These are phyloP conservation scores for Capsicum chinense DNA, from an alignment of 257 asterid species.

Conservation along the genomic window DNA sequence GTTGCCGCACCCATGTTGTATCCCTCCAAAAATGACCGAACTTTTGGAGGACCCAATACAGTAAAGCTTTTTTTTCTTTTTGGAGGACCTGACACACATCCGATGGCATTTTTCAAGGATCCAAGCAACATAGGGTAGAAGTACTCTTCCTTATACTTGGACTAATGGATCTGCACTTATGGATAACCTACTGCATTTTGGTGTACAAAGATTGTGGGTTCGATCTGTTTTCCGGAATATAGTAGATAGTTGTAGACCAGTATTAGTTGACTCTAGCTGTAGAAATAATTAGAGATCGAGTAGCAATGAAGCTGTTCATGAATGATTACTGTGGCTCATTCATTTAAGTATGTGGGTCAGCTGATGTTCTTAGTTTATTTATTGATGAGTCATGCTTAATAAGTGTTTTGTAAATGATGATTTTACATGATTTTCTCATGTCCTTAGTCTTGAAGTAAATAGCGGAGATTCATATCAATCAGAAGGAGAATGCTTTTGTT, in stretches of 20 bases:
- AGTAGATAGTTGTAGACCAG: background rate
- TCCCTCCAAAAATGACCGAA: background rate
- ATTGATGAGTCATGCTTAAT: background rate
- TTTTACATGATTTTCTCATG: background rate
- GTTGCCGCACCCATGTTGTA: background rate
- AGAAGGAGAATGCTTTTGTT: constrained; percentile 19
- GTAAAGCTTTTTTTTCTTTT: background rate
- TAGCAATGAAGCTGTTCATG: constrained; percentile 17
- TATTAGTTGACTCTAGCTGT: background rate
- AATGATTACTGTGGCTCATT: background rate
- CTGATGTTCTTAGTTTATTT: constrained; percentile 12
- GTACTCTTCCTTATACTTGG: background rate
- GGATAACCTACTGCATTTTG: constrained; percentile 8
- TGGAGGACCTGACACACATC: background rate
- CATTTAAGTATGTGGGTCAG: background rate
- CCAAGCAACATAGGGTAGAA: background rate
- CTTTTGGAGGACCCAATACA: background rate
- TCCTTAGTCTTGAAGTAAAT: constrained; percentile 7
- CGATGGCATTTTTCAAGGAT: background rate
- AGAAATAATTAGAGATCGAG: constrained; percentile 8
- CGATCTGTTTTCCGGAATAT: background rate
- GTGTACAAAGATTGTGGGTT: constrained; percentile 19
- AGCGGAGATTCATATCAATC: constrained; percentile 8
- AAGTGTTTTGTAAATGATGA: background rate
- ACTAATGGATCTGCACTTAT: background rate